These are phyloP conservation scores for Colletotrichum shisoi DNA, from an alignment of 2,329 filamentous ascomycete genomes.

Conservation along the genomic window DNA sequence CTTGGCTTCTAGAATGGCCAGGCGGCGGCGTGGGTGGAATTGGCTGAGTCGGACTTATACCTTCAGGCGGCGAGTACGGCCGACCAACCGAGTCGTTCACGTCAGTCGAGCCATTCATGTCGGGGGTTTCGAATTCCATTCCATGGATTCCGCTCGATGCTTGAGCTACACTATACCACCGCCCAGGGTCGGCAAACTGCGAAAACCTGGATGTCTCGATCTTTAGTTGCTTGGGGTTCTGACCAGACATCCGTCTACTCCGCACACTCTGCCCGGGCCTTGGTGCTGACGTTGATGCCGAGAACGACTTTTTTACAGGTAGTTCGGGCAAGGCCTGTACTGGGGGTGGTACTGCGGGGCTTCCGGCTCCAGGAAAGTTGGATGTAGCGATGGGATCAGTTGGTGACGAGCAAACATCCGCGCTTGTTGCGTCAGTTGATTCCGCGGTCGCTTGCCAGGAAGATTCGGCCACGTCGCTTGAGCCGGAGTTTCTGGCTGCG, in stretches of 20 bases:
- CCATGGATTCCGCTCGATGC: background rate
- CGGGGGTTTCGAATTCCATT: constrained; percentile 15
- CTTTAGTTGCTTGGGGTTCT: constrained; percentile 82
- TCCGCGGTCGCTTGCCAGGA: constrained; percentile 78
- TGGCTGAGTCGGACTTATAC: constrained; percentile 39
- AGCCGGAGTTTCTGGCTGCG: constrained; percentile 81
- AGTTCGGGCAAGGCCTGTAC: constrained; percentile 57
- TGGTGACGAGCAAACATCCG: constrained; percentile 10
- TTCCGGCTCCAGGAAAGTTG: constrained; percentile 41
- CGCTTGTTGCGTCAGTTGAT: constrained; percentile 35
- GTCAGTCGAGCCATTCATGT: background rate
- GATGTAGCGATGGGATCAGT: constrained; percentile 39
- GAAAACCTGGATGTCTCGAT: constrained; percentile 72
- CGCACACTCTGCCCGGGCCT: constrained; percentile 65
- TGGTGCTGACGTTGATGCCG: constrained; percentile 44
- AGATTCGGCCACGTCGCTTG: constrained; percentile 77
- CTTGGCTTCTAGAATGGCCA: constrained; percentile 44
- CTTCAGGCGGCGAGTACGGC: constrained; percentile 35
- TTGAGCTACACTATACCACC: constrained; percentile 32
- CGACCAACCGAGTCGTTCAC: constrained; percentile 10
- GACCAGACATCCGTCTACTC: constrained; percentile 79
- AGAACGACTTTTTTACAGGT: constrained; percentile 47
- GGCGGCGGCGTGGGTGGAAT: constrained; percentile 42
- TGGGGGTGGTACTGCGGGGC: constrained; percentile 58
- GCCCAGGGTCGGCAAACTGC: constrained; percentile 20